Conservation (phyloP, 305 asterid genomes). For the Solanum hybrid region DNA sequence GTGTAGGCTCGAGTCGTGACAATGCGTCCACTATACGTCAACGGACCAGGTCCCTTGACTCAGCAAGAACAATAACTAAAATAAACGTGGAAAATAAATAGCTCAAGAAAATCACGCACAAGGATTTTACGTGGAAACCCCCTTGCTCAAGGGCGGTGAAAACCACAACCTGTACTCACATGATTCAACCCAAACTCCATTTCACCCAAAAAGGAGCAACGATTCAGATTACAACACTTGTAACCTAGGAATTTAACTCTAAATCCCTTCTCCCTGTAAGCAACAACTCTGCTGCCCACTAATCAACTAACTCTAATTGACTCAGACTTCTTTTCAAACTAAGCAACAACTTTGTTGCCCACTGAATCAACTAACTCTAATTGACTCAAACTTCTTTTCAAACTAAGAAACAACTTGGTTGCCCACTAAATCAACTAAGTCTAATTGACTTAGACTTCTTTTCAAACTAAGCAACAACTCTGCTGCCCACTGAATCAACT, state of each 20-base stretch:
- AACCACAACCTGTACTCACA: neutral
- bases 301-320: neutral
- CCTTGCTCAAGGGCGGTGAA: neutral
- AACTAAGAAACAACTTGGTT: neutral
- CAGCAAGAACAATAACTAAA: neutral
- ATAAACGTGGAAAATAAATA: neutral
- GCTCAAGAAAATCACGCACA: neutral
- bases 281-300: neutral
- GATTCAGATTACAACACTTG: neutral
- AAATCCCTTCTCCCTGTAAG: neutral
- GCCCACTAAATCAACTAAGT: neutral
- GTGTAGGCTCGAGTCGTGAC: neutral
- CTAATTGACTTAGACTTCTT: neutral
- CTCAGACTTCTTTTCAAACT: neutral
- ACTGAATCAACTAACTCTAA: neutral
- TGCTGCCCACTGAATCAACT: neutral
- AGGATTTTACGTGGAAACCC: neutral
- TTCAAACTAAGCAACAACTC: neutral
- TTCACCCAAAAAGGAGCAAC: neutral
- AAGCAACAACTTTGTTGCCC: neutral
- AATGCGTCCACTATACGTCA: neutral
- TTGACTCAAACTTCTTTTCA: neutral
- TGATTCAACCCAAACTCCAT: neutral
- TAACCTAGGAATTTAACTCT: neutral
- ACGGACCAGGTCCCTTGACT: neutral